Evolutionary conservation across 1,284 basidiomycete species (phyloP).

Genomic region (Rhodotorula sp.): DNA sequence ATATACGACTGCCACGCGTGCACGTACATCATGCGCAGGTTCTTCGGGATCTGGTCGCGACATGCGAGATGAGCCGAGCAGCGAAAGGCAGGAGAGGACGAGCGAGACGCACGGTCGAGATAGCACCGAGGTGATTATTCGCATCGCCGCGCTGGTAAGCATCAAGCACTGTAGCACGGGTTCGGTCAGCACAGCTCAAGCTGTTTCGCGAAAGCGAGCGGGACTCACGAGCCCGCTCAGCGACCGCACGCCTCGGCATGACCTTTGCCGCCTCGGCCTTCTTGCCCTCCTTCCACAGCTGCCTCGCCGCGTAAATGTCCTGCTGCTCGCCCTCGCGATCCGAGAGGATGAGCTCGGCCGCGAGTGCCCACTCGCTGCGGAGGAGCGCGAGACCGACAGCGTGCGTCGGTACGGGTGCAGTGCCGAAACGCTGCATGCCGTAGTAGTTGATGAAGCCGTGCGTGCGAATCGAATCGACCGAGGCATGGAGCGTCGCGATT

Average conservation of each 20-base stretch:
- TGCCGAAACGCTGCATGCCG: slow-evolving; percentile 98
- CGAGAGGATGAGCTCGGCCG: slow-evolving; percentile 76
- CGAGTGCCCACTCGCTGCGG: slow-evolving; percentile 83
- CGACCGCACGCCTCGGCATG: slow-evolving; percentile 85
- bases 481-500: slow-evolving; percentile 66
- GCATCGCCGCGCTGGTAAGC: slow-evolving; percentile 76
- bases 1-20: slow-evolving; percentile 99
- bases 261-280: slow-evolving; percentile 72
- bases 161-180: slow-evolving; percentile 62
- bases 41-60: slow-evolving; percentile 76
- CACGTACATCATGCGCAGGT: slow-evolving; percentile 93
- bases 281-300: slow-evolving; percentile 77
- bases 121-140: slow-evolving; percentile 80
- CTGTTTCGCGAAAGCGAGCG: neutral
- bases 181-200: neutral
- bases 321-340: slow-evolving; percentile 85
- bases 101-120: slow-evolving; percentile 68
- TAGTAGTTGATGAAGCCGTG: slow-evolving; percentile 98
- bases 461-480: slow-evolving; percentile 76
- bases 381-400: slow-evolving; percentile 87
- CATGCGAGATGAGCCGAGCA: neutral
- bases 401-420: slow-evolving; percentile 92
- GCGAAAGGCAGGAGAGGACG: neutral
- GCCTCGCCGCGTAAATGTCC: slow-evolving; percentile 73
- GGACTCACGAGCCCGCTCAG: slow-evolving; percentile 69